Conservation (phyloP, 805 yeast genomes). For the Helenozyma baotianmanensis region DNA sequence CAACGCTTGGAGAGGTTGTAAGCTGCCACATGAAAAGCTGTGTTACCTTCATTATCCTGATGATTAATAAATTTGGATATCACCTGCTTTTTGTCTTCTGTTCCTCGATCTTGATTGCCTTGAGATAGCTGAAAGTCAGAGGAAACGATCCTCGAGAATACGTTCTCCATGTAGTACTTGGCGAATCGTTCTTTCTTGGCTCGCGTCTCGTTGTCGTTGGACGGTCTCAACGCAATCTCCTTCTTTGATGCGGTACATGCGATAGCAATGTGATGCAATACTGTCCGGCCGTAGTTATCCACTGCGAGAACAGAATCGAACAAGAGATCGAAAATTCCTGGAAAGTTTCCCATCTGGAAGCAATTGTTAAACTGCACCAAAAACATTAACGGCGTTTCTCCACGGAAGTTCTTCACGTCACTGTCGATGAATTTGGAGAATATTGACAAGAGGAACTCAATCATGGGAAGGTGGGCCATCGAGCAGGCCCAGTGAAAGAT, state of each 20-base stretch:
- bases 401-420: conserved; percentile 69
- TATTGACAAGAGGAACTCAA: conserved; percentile 54
- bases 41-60: conserved; percentile 92
- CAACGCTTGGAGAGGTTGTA: conserved; percentile 21
- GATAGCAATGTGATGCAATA: conserved; percentile 37
- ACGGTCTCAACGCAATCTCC: conserved; percentile 1
- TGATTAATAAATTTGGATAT: conserved; percentile 63
- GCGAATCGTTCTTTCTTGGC: conserved; percentile 34
- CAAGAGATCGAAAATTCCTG: conserved; percentile 29
- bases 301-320: conserved; percentile 34
- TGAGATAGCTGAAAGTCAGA: conserved; percentile 18
- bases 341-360: conserved; percentile 34
- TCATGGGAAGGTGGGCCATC: conserved; percentile 70
- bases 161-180: conserved; percentile 35
- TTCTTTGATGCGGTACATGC: conserved; percentile 17
- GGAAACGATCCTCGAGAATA: conserved; percentile 31
- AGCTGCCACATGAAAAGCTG: conserved; percentile 90
- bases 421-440: conserved; percentile 66
- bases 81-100: conserved; percentile 21
- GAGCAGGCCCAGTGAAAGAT: conserved; percentile 96
- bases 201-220: conserved; percentile 5
- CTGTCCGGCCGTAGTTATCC: conserved; percentile 38
- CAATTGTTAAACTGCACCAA: conserved; percentile 38
- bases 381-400: conserved; percentile 76
- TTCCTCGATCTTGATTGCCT: conserved; percentile 9